Percentiles rank a stretch among this genome's conserved stretches.
These are phyloP conservation scores for Cutaneotrichosporon sp. DNA, from an alignment of 1,284 basidiomycete species.

Conservation along the genomic window DNA sequence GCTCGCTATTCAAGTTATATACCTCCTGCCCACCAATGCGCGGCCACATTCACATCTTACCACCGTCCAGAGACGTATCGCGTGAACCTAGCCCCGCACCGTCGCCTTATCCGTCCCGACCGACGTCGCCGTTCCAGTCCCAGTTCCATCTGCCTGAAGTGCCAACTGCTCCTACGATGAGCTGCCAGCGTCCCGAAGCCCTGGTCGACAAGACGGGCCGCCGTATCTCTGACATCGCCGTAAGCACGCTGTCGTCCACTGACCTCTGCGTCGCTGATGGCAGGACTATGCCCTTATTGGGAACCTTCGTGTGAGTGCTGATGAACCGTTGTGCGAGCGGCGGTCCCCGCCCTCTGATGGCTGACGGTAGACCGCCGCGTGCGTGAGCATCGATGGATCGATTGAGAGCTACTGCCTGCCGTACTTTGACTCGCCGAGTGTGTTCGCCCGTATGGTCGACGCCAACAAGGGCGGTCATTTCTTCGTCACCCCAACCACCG, in stretches of 20 bases:
- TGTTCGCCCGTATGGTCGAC: conserved; percentile 66
- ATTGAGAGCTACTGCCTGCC: conserved; percentile 80
- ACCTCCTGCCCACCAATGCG: too few species aligned
- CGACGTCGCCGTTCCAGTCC: too few species aligned
- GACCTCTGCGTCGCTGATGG: background rate
- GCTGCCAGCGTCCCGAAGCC: background rate
- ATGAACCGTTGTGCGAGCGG: too few species aligned
- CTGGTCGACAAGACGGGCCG: background rate
- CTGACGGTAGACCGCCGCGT: conserved; percentile 44
- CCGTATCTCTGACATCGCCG: conserved; percentile 5
- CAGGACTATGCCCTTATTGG: conserved; percentile 51
- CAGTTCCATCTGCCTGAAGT: too few species aligned
- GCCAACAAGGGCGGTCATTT: conserved; percentile 79
- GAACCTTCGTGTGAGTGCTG: conserved; percentile 37
- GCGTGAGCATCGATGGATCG: conserved; percentile 48
- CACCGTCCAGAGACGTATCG: too few species aligned
- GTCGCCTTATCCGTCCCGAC: too few species aligned
- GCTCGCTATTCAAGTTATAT: too few species aligned
- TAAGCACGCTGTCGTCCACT: background rate
- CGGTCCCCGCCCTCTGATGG: too few species aligned
- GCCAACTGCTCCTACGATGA: background rate
- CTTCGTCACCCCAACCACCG: conserved; percentile 61
- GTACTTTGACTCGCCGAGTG: conserved; percentile 79
- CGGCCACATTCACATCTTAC: too few species aligned
- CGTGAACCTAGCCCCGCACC: too few species aligned